Evolutionary conservation across 306 rosid genomes (phyloP), one percentile per base, ranked within the genome.

Genomic region (Hylodesmum podocarpum): DNA sequence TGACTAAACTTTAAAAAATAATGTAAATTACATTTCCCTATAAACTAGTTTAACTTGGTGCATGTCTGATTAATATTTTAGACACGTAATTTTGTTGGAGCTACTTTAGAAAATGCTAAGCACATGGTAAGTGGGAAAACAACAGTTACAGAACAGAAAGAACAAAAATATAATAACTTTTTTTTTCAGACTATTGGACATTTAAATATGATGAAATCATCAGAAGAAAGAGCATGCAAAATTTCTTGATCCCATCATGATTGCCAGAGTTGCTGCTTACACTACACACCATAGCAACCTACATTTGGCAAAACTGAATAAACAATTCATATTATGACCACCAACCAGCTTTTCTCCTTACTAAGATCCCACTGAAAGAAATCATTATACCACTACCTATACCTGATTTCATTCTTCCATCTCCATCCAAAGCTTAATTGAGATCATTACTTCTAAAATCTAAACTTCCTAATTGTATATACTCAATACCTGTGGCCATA

Each of bases 401-500:
- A 76, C 73, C 50, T 70, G 63, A 80, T 84, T 64, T 51, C 67
- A 51, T 37, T 63, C 75, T 47, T 24, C 80, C 51, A 25, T 40
- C 36, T 71, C 49, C 63, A 73, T 76, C 65, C 37, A 70, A 46
- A 65, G 59, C 41, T 75, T 74, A 77, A 77, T 72, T 72, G 39
- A 65, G 80, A 3, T 22, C 81, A 83, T 72, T 77, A 78, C 66
- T 73, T 61, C 82, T 77, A 83, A 63, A 67, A 14, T 58, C 66
- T 58, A 58, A 58, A 54, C 59, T 75, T 82, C 84, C 83, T 77
- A 76, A 63, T 65, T 68, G 71, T 76, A 80, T 83, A 73, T 43
- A 77, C 82, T 90, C 77, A 89, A 37, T 84, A 86, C 51, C 76
- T 87, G 64, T 74, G 59, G 79, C 71, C 40, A 76, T 90, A 86